phyloP scores from a whole-genome alignment of 2,329 filamentous ascomycete species.

The Fusarium sp. region DNA sequence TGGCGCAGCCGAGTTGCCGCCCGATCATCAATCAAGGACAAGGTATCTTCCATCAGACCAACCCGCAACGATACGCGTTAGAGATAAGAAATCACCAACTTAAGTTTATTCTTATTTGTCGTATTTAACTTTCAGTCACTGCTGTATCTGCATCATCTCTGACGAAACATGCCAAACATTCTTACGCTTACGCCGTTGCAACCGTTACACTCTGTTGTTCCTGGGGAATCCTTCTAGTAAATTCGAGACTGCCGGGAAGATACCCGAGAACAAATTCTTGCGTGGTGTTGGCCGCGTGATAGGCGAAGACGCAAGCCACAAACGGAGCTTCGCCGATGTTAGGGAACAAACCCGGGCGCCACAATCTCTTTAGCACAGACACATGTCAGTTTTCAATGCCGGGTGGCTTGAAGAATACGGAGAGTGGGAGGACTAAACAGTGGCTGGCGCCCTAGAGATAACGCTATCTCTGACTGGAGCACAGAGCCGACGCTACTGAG shows the following conservation, averaged over 20 bases:
- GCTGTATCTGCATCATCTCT: neutral
- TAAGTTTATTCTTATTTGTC: neutral
- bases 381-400: neutral
- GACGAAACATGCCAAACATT: neutral
- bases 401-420: neutral
- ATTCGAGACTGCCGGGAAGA: neutral
- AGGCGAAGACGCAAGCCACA: neutral
- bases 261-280: neutral
- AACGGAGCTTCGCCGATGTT: neutral
- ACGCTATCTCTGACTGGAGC: neutral
- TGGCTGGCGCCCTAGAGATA: neutral
- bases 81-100: neutral
- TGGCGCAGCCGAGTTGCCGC: neutral
- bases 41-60: neutral
- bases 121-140: neutral
- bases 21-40: neutral
- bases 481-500: neutral
- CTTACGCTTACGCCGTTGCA: neutral
- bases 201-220: neutral
- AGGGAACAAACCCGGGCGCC: neutral
- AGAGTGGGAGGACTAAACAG: neutral
- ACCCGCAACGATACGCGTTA: neutral
- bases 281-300: neutral
- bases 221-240: neutral
- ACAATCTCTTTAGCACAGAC: neutral